phyloP scores from a whole-genome alignment of 805 yeast genomes.

The Schizosaccharomyces pombe region DNA sequence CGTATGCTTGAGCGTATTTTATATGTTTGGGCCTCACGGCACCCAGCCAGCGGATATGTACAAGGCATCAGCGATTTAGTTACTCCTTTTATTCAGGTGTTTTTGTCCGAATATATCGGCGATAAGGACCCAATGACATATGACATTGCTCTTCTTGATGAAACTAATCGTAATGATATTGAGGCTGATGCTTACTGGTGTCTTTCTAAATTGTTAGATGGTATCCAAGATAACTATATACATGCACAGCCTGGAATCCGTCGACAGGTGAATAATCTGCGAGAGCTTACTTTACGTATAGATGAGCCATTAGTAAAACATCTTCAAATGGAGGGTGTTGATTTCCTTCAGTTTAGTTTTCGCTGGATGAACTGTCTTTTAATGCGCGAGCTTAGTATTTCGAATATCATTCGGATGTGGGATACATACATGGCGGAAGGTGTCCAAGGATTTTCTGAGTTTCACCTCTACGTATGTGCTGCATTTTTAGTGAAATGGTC shows the following conservation, averaged over 20 bases:
- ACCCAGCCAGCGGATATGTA: conserved; percentile 93
- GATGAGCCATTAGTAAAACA: conserved; percentile 54
- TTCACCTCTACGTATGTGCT: conserved; percentile 92
- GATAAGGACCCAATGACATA: conserved; percentile 25
- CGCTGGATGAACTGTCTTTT: conserved; percentile 96
- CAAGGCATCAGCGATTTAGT: conserved; percentile 90
- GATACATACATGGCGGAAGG: conserved; percentile 56
- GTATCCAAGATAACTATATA: conserved; percentile 87
- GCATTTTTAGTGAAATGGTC: conserved; percentile 84
- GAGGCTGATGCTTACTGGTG: conserved; percentile 98
- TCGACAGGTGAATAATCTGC: conserved; percentile 64
- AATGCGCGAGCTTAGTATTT: conserved; percentile 74
- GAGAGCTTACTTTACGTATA: conserved; percentile 54
- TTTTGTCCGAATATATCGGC: conserved; percentile 40
- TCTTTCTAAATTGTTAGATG: conserved; percentile 67
- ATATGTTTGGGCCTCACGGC: conserved; percentile 86
- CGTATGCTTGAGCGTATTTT: conserved; percentile 55
- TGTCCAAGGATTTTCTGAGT: conserved; percentile 55
- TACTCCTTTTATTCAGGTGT: conserved; percentile 81
- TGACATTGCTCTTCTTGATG: conserved; percentile 39
- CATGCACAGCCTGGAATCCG: conserved; percentile 96
- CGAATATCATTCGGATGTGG: conserved; percentile 82
- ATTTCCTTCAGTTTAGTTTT: conserved; percentile 84
- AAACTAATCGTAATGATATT: conserved; percentile 36
- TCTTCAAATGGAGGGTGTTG: conserved; percentile 60